Conservation (phyloP, 2,329 filamentous ascomycete genomes). For the Coniochaeta sp. region DNA sequence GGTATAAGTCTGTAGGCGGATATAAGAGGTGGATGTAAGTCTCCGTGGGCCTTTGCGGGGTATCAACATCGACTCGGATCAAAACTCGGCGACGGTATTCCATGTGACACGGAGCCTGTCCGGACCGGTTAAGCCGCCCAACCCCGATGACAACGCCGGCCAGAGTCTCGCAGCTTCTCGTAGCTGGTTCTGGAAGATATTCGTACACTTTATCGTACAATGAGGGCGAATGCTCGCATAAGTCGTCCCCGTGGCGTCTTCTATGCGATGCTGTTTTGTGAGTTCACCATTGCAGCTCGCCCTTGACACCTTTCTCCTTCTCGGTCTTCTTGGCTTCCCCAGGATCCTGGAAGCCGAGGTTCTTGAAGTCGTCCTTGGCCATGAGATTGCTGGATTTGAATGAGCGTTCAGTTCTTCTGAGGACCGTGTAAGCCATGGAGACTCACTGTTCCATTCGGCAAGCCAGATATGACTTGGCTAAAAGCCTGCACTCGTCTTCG, state of each 20-base stretch:
- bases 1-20: no score
- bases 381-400: conserved; percentile 67
- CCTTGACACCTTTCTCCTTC: conserved; percentile 22
- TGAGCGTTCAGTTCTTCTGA: neutral
- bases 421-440: neutral
- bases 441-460: conserved; percentile 93
- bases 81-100: neutral
- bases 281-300: conserved; percentile 26
- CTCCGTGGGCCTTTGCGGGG: neutral
- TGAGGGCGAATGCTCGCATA: no score
- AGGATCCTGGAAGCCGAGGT: conserved; percentile 67
- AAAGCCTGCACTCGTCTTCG: conserved; percentile 72
- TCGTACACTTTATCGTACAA: neutral
- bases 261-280: no score
- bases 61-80: neutral
- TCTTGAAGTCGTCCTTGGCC: conserved; percentile 92
- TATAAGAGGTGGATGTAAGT: neutral
- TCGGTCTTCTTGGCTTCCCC: conserved; percentile 18
- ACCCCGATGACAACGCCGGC: no score
- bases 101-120: neutral
- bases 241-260: no score
- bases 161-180: neutral
- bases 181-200: neutral
- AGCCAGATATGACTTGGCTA: conserved; percentile 82
- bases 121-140: neutral